Conservation (phyloP, 176 grass and related monocot species). For the Lolium perenne region DNA sequence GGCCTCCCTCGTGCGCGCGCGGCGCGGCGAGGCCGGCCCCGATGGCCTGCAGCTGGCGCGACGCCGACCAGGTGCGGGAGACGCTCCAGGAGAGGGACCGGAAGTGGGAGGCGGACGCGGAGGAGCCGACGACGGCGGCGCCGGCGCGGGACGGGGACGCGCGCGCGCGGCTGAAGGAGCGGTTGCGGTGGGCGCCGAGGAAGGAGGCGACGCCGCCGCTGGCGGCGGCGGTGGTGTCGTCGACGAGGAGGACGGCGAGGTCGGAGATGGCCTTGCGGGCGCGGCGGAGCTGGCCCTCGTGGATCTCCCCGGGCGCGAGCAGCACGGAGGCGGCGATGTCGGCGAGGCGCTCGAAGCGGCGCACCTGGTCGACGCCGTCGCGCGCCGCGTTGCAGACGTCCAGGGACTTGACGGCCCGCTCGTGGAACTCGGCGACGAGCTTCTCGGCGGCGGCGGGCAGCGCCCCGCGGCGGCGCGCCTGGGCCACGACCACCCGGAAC, state of each 20-base stretch:
- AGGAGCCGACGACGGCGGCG: constrained; percentile 5
- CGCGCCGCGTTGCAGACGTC: constrained; percentile 94
- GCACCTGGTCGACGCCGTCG: constrained; percentile 78
- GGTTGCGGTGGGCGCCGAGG: constrained; percentile 76
- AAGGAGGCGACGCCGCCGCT: constrained; percentile 58
- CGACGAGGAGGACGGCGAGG: constrained; percentile 68
- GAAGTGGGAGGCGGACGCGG: constrained; percentile 62
- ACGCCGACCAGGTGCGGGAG: constrained; percentile 86
- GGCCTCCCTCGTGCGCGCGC: constrained; percentile 77
- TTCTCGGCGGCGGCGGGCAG: constrained; percentile 54
- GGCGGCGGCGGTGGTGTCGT: constrained; percentile 62
- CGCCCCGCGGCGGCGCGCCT: constrained; percentile 58
- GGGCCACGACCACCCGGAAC: constrained; percentile 75
- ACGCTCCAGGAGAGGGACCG: constrained; percentile 96
- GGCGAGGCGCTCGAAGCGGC: constrained; percentile 72
- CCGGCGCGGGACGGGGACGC: constrained; percentile 53
- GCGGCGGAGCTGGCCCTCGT: constrained; percentile 77
- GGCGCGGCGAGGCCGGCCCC: constrained; percentile 69
- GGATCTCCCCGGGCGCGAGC: constrained; percentile 41
- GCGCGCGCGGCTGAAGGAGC: constrained; percentile 76
- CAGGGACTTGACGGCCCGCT: constrained; percentile 85
- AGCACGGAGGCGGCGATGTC: constrained; percentile 74
- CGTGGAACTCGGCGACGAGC: constrained; percentile 83
- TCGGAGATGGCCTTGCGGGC: constrained; percentile 73
- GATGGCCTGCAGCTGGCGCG: constrained; percentile 84